Evolutionary conservation across 306 rosid species (phyloP).

Genomic region (Astragalus glycyphyllos): DNA sequence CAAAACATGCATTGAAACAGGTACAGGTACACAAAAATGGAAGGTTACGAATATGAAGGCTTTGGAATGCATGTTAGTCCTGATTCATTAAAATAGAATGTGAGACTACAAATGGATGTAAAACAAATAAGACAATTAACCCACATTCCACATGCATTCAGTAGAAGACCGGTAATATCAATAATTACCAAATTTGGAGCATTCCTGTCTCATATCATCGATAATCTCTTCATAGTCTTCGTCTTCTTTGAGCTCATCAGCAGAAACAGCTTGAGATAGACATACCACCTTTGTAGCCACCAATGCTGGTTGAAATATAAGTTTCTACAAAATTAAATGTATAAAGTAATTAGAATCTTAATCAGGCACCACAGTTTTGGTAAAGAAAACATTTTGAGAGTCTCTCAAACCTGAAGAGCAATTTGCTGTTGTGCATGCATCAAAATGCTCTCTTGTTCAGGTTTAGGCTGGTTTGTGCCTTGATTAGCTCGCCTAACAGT

Average conservation of each 20-base stretch:
- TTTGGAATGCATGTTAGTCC: slow-evolving; percentile 80
- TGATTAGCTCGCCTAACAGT: slow-evolving; percentile 99
- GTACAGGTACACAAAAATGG: slow-evolving; percentile 46
- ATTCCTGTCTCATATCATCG: slow-evolving; percentile 92
- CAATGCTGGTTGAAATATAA: slow-evolving; percentile 80
- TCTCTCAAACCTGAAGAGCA: slow-evolving; percentile 80
- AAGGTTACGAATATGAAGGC: slow-evolving; percentile 73
- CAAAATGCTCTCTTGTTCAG: slow-evolving; percentile 90
- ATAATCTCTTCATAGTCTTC: slow-evolving; percentile 88
- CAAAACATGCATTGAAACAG: slow-evolving; percentile 33
- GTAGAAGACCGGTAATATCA: not conserved
- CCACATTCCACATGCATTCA: slow-evolving; percentile 42
- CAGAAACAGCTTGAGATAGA: slow-evolving; percentile 75
- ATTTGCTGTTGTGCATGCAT: slow-evolving; percentile 99
- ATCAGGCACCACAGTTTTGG: slow-evolving; percentile 37
- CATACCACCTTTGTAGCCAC: slow-evolving; percentile 88
- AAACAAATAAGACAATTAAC: slow-evolving; percentile 70
- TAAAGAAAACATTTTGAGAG: not conserved
- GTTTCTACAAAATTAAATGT: slow-evolving; percentile 60
- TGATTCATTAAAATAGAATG: slow-evolving; percentile 82
- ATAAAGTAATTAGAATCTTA: slow-evolving; percentile 5
- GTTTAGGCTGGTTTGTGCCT: slow-evolving; percentile 94
- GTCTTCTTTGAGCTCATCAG: slow-evolving; percentile 92
- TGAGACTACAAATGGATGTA: slow-evolving; percentile 76
- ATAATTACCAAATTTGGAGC: slow-evolving; percentile 82